Evolutionary conservation across 495 filamentous ascomycete species (phyloP).

Genomic region (Daldinia loculata): DNA sequence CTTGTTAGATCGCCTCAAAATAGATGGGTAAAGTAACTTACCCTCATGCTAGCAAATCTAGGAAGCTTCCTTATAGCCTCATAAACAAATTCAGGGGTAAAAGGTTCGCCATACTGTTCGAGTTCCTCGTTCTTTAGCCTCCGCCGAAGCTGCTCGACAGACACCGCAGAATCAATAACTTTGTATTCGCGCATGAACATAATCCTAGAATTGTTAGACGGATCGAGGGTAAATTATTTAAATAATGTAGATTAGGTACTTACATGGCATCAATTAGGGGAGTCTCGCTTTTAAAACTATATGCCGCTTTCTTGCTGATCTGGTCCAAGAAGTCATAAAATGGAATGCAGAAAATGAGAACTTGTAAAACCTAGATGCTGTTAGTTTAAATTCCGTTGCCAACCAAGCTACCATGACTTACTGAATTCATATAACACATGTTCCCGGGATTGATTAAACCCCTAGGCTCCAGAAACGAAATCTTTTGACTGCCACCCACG

Average conservation of each 20-base stretch:
- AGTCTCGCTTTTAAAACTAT: constrained; percentile 95
- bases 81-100: constrained; percentile 95
- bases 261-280: constrained; percentile 93
- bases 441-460: constrained; percentile 97
- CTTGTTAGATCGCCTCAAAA: constrained; percentile 44
- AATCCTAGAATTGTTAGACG: constrained; percentile 65
- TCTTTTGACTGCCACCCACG: constrained; percentile 67
- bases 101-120: constrained; percentile 89
- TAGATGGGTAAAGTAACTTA: constrained; percentile 52
- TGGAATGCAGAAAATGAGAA: constrained; percentile 88
- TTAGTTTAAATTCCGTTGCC: constrained; percentile 4
- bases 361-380: constrained; percentile 79
- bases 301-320: constrained; percentile 78
- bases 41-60: constrained; percentile 89
- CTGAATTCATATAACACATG: constrained; percentile 99
- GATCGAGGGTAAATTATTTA: neutral
- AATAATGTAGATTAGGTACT: constrained; percentile 48
- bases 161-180: constrained; percentile 78
- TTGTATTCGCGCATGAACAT: constrained; percentile 96
- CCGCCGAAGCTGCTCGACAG: constrained; percentile 74
- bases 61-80: constrained; percentile 86
- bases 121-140: constrained; percentile 82
- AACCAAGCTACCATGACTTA: constrained; percentile 57
- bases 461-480: constrained; percentile 89
- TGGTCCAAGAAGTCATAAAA: constrained; percentile 95